Conservation (phyloP, 495 filamentous ascomycete species). For the Sordaria brevicollis region DNA sequence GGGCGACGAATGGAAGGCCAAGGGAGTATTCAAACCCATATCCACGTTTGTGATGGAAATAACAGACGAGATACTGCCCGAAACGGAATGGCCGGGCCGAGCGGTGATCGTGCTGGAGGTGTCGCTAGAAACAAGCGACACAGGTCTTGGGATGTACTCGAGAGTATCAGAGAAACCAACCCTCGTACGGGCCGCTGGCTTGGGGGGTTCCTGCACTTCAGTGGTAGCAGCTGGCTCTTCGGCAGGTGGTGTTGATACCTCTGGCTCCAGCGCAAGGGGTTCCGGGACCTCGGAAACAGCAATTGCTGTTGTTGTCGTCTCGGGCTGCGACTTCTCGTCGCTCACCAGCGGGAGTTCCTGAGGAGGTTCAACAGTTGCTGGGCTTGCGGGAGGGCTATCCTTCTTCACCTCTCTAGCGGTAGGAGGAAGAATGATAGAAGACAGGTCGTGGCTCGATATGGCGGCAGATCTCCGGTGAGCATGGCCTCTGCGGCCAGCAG, state of each 20-base stretch:
- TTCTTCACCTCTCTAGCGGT: slow-evolving; percentile 36
- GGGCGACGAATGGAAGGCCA: slow-evolving; percentile 18
- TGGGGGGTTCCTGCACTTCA: slow-evolving; percentile 26
- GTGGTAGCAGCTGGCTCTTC: not conserved
- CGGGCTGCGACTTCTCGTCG: slow-evolving; percentile 7
- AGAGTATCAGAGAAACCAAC: slow-evolving; percentile 52
- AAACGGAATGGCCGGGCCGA: slow-evolving; percentile 51
- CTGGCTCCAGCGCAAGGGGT: not conserved
- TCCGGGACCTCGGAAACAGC: not conserved
- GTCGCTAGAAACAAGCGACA: slow-evolving; percentile 65
- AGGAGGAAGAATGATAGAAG: slow-evolving; percentile 56
- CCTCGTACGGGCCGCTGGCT: slow-evolving; percentile 30
- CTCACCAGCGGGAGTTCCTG: slow-evolving; percentile 27
- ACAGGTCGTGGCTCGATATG: slow-evolving; percentile 72
- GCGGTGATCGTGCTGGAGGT: slow-evolving; percentile 57
- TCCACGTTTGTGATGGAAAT: slow-evolving; percentile 37
- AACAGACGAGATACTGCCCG: slow-evolving; percentile 54
- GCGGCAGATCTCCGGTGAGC: slow-evolving; percentile 80
- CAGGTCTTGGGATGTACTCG: slow-evolving; percentile 60
- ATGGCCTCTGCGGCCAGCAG: slow-evolving; percentile 54
- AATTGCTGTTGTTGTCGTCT: not conserved
- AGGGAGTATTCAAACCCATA: slow-evolving; percentile 20
- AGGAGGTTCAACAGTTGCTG: slow-evolving; percentile 38
- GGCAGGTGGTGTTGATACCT: not conserved
- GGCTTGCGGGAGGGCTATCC: slow-evolving; percentile 59